These are phyloP conservation scores for Arthrocladium fulminans DNA, from an alignment of 2,329 filamentous ascomycete species.

Conservation along the genomic window DNA sequence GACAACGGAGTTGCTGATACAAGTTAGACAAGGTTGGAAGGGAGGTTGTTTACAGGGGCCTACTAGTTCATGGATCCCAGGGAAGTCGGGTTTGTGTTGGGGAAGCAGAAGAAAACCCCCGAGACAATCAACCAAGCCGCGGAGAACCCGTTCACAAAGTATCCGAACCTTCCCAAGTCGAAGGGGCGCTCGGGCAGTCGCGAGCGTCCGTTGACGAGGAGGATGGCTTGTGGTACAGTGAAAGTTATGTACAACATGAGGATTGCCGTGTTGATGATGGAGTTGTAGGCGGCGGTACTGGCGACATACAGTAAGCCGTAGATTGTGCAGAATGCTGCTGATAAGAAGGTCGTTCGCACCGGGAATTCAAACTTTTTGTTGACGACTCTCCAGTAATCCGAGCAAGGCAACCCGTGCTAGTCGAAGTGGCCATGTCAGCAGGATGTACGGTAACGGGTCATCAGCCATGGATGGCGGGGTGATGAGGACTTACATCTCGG, in stretches of 20 bases:
- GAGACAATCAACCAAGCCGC: constrained; percentile 3
- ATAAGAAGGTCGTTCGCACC: constrained; percentile 30
- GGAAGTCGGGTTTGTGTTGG: neutral
- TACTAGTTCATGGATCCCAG: constrained; percentile 8
- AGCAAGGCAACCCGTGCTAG: constrained; percentile 2
- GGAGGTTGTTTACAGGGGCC: neutral
- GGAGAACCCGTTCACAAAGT: constrained; percentile 6
- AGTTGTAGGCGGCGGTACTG: constrained; percentile 30
- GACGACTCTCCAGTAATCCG: constrained; percentile 17
- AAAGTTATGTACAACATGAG: constrained; percentile 15
- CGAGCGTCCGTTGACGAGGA: constrained; percentile 32
- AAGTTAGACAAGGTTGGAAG: neutral
- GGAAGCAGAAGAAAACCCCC: constrained; percentile 8
- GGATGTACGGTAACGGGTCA: neutral
- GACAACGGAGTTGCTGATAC: neutral
- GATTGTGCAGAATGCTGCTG: constrained; percentile 26
- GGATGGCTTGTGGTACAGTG: constrained; percentile 30
- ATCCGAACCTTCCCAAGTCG: constrained; percentile 6
- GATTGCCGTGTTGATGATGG: constrained; percentile 27
- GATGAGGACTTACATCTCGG: neutral
- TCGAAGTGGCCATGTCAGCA: neutral
- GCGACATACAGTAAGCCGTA: constrained; percentile 34
- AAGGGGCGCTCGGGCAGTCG: constrained; percentile 7
- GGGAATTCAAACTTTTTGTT: constrained; percentile 29
- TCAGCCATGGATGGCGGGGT: neutral